phyloP scores from a whole-genome alignment of 2,329 filamentous ascomycete species.

The Berkeleyomyces basicola region DNA sequence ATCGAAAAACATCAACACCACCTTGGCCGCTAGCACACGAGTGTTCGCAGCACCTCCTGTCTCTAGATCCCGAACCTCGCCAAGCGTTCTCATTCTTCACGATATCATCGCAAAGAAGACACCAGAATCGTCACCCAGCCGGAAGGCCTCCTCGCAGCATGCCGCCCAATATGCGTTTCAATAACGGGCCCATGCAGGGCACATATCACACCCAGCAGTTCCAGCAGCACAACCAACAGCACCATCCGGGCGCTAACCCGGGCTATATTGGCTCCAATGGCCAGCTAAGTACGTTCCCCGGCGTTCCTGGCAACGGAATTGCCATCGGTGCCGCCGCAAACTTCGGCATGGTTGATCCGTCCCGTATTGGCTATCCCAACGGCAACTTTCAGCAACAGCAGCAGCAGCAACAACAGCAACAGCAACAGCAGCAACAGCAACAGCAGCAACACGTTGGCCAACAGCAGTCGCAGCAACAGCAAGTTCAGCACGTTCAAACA shows the following conservation, averaged over 20 bases:
- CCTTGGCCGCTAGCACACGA: background rate
- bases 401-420: constrained; percentile 20
- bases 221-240: constrained; percentile 35
- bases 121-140: background rate
- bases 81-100: background rate
- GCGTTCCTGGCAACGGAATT: constrained; percentile 36
- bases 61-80: background rate
- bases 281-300: constrained; percentile 48
- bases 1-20: background rate
- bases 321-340: constrained; percentile 40
- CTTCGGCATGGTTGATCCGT: constrained; percentile 20
- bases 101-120: constrained; percentile 2
- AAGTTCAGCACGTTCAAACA: constrained; percentile 22
- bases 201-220: constrained; percentile 30
- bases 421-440: constrained; percentile 18
- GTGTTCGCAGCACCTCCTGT: background rate
- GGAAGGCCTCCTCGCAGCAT: constrained; percentile 8
- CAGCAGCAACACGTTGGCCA: constrained; percentile 7
- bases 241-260: constrained; percentile 44
- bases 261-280: constrained; percentile 55
- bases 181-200: constrained; percentile 25
- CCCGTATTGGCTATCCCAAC: constrained; percentile 13
- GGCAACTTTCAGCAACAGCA: constrained; percentile 37
- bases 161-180: constrained; percentile 23
- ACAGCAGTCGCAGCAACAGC: constrained; percentile 26